Evolutionary conservation across 139 green algal genomes (phyloP).

Genomic region (Ulvella scutata): DNA sequence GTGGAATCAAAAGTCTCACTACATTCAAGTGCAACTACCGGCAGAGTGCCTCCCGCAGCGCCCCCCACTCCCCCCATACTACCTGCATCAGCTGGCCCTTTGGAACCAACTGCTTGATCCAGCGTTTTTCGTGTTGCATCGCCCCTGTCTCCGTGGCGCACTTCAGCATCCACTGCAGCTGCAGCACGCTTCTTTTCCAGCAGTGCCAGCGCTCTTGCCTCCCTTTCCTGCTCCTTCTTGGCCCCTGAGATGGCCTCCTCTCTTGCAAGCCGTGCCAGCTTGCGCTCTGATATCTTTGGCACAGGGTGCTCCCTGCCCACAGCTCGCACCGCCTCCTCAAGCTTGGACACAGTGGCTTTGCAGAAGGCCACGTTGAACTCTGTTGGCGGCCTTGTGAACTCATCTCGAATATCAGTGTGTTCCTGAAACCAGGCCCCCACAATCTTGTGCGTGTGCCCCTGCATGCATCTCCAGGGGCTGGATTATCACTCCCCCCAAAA

Average conservation of each 20-base stretch:
- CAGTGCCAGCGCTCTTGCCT: slow-evolving; percentile 27
- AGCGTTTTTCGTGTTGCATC: too few species aligned
- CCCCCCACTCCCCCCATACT: too few species aligned
- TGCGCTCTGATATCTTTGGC: slow-evolving; percentile 26
- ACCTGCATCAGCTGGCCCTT: too few species aligned
- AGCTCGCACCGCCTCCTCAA: slow-evolving; percentile 22
- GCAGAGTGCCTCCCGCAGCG: too few species aligned
- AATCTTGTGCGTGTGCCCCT: slow-evolving; percentile 40
- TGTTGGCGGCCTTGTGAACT: neutral
- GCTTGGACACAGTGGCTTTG: slow-evolving; percentile 23
- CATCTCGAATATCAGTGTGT: slow-evolving; percentile 68
- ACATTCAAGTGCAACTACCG: too few species aligned
- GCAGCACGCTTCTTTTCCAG: too few species aligned
- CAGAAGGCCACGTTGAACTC: slow-evolving; percentile 9
- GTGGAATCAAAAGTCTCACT: too few species aligned
- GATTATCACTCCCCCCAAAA: neutral
- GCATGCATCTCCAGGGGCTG: slow-evolving; percentile 1
- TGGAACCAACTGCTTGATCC: too few species aligned
- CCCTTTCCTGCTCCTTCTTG: slow-evolving; percentile 51
- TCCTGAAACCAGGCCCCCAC: slow-evolving; percentile 66
- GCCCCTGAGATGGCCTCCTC: slow-evolving; percentile 31
- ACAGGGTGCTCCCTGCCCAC: slow-evolving; percentile 30
- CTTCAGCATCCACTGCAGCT: too few species aligned
- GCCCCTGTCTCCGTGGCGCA: too few species aligned
- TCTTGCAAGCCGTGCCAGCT: slow-evolving; percentile 14